Base-by-base conservation (phyloP, 495 filamentous ascomycete genomes). In the Penicillium goetzii region DNA sequence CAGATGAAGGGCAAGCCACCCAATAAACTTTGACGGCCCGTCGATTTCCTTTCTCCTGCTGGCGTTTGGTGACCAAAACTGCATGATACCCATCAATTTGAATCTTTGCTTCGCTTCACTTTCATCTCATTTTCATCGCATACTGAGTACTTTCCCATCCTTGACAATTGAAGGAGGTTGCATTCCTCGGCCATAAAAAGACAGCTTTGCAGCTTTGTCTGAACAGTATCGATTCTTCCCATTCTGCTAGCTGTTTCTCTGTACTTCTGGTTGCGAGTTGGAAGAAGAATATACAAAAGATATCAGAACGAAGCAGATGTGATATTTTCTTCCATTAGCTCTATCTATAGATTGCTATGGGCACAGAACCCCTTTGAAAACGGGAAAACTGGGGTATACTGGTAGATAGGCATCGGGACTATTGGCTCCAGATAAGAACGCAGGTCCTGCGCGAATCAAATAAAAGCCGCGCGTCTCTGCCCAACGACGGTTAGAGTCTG, bases 1-100 rank as follows among this genome's bases (percentile, higher is more conserved):
- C 84, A 86, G 59, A 72, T 86, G 38, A 80, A 83, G 60, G 80
- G 79, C 14, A 79, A 77, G 33, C 75, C 77, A 34, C 67, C 74
- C 52, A 70, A 78, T 56, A 80, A 78, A 62, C 64, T 71, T 32
- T 76, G 64, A 77, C n/a, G 5, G 12, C 38, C 15, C 25, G n/a
- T 9, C 3, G 28, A 58, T 49, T 17, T 25, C 15, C 30, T 53
- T 61, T 45, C 47, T 47, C 45, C 47, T 40, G 38, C 41, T 65
- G 50, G n/a, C 43, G 51, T 54, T 64, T 43, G 47, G 41, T 34
- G 41, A 34, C 52, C 47, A 23, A 23, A 19, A 51, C 33, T 52
- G 41, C 38, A 59, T 59, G 59, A 65, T 63, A 65, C 63, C 54
- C 59, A 58, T 34, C 51, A 57, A 45, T 61, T 28, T 45, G 45